Evolutionary conservation across 805 yeast genomes (phyloP).

Genomic region (Saccharomycopsis malanga): DNA sequence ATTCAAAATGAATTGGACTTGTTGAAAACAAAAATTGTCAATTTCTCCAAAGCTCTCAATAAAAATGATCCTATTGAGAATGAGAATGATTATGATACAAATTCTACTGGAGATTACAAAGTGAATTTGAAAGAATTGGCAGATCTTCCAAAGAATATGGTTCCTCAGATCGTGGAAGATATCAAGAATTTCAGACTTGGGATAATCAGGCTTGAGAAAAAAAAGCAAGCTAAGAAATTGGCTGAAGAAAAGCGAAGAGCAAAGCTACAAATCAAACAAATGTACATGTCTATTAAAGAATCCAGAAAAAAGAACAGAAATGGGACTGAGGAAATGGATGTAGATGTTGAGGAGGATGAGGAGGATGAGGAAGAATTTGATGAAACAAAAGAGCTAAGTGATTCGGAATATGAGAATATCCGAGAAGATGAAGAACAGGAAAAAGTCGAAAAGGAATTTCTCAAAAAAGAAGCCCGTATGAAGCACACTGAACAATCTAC

Average conservation of each 20-base stretch:
- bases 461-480: constrained; percentile 23
- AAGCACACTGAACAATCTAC: constrained; percentile 19
- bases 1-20: no score
- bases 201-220: constrained; percentile 45
- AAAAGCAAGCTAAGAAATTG: constrained; percentile 42
- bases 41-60: no score
- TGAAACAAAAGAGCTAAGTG: constrained; percentile 27
- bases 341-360: constrained; percentile 25
- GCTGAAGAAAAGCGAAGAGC: constrained; percentile 44
- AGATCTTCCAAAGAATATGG: constrained; percentile 49
- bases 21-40: no score
- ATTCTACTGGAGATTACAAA: constrained; percentile 30
- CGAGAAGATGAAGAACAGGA: constrained; percentile 26
- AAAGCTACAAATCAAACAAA: constrained; percentile 38
- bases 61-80: background rate
- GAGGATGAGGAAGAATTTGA: constrained; percentile 25
- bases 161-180: constrained; percentile 45
- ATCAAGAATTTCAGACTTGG: constrained; percentile 50
- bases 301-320: constrained; percentile 17
- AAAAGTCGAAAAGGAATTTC: constrained; percentile 25
- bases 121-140: constrained; percentile 51
- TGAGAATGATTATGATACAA: background rate
- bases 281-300: constrained; percentile 36
- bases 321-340: constrained; percentile 24
- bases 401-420: constrained; percentile 9